phyloP scores from a whole-genome alignment of 495 filamentous ascomycete species.

The Pseudomonodictys pantanalensis region DNA sequence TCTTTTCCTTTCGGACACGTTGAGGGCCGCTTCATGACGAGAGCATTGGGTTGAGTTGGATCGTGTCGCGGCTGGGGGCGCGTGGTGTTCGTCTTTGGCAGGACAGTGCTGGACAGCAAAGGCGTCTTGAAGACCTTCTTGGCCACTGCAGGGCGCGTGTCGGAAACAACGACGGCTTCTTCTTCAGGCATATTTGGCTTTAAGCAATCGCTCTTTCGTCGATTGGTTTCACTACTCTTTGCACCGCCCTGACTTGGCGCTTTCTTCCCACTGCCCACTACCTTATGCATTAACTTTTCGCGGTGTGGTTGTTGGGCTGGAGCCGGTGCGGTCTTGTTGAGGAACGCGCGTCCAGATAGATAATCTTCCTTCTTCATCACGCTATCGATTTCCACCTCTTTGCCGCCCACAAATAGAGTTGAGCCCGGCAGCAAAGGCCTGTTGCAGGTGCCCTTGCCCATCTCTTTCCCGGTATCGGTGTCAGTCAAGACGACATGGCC shows the following conservation, averaged over 20 bases:
- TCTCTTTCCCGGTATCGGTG: constrained; percentile 58
- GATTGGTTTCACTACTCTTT: background rate
- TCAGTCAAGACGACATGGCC: constrained; percentile 65
- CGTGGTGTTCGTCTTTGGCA: constrained; percentile 46
- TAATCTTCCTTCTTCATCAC: constrained; percentile 62
- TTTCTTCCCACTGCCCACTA: background rate
- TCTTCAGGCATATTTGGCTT: background rate
- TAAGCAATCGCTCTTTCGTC: background rate
- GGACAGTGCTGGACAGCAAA: constrained; percentile 52
- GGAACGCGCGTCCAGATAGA: constrained; percentile 55
- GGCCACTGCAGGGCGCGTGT: background rate
- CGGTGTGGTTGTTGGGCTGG: background rate
- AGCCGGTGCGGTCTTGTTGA: constrained; percentile 35
- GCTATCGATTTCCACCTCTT: constrained; percentile 71
- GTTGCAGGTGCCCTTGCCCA: constrained; percentile 59
- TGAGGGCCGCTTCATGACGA: constrained; percentile 67
- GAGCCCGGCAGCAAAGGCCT: constrained; percentile 59
- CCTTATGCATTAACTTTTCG: background rate
- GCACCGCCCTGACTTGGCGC: background rate
- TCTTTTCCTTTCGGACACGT: constrained; percentile 59
- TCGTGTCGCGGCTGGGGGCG: constrained; percentile 64
- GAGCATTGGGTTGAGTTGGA: constrained; percentile 56
- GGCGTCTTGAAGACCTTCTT: constrained; percentile 57
- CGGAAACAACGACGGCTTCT: background rate
- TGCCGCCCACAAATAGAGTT: constrained; percentile 63